Evolutionary conservation across 306 rosid genomes (phyloP).

Genomic region (Quercus gilva): DNA sequence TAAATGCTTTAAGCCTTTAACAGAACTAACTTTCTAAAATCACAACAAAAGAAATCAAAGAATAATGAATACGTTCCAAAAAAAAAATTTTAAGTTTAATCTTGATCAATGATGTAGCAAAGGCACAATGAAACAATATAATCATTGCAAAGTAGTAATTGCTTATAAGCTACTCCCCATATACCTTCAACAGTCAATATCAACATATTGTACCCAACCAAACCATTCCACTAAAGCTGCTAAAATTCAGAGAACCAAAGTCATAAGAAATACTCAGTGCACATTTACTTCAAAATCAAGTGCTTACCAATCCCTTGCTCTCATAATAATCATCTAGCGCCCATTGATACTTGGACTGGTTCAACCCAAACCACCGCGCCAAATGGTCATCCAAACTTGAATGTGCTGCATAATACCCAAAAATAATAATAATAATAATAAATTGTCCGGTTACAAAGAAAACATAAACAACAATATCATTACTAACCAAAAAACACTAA

Average conservation of each 20-base stretch:
- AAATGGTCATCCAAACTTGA: slow-evolving; percentile 93
- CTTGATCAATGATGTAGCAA: neutral
- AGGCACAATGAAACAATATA: neutral
- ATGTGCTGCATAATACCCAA: slow-evolving; percentile 57
- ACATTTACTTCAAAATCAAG: slow-evolving; percentile 10
- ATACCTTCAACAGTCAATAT: no score
- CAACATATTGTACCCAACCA: neutral
- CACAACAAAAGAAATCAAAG: no score
- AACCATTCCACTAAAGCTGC: slow-evolving; percentile 1
- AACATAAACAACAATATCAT: no score
- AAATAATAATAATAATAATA: neutral
- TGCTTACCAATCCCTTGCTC: slow-evolving; percentile 86
- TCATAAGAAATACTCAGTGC: neutral
- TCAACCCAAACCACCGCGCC: slow-evolving; percentile 98
- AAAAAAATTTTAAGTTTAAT: neutral
- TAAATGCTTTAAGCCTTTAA: no score
- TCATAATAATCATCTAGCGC: slow-evolving; percentile 94
- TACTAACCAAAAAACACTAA: neutral
- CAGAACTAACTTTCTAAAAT: no score
- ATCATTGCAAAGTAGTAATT: neutral
- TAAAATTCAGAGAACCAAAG: neutral
- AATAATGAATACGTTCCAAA: no score
- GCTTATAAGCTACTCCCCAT: neutral
- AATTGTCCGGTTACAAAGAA: neutral
- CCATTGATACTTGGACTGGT: slow-evolving; percentile 99